Percentiles rank a stretch among this genome's conserved stretches.
These are phyloP conservation scores for Cymodocea nodosa DNA, from an alignment of 116 monocot species.

Conservation along the genomic window DNA sequence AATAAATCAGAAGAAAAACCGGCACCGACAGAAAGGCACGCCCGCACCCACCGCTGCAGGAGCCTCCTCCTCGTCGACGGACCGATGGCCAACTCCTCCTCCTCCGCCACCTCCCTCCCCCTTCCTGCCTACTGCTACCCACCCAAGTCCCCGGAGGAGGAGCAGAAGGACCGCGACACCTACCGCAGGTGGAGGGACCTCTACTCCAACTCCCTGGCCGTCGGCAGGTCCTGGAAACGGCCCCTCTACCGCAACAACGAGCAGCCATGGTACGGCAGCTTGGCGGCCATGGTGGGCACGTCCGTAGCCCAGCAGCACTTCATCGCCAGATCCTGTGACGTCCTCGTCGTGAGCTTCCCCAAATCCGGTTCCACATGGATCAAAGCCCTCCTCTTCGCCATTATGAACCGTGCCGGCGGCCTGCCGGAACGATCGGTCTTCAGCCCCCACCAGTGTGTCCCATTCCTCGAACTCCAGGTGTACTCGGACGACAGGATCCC, in stretches of 20 bases:
- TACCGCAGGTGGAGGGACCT: no score
- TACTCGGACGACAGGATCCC: not conserved
- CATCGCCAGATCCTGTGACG: not conserved
- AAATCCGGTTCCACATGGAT: slow-evolving; percentile 15
- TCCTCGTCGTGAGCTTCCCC: slow-evolving; percentile 12
- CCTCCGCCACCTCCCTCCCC: no score
- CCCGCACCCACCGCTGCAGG: no score
- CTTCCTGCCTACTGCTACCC: no score
- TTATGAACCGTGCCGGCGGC: slow-evolving; percentile 1
- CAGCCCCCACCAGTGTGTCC: slow-evolving; percentile 16
- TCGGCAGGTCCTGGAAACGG: not conserved
- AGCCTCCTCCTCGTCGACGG: no score
- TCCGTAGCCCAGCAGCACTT: slow-evolving; percentile 2
- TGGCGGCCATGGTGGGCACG: not conserved
- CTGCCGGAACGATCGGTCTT: not conserved
- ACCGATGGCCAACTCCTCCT: no score
- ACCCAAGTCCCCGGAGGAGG: no score
- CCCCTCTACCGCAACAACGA: not conserved
- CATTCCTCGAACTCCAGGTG: slow-evolving; percentile 9
- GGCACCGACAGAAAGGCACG: no score
- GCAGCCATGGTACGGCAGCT: not conserved
- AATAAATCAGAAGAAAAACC: no score
- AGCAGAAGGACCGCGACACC: no score
- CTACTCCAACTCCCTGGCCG: not conserved
- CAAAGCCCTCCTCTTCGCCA: slow-evolving; percentile 17